phyloP scores from a whole-genome alignment of 2,329 filamentous ascomycete species.

The Capronia americana region DNA sequence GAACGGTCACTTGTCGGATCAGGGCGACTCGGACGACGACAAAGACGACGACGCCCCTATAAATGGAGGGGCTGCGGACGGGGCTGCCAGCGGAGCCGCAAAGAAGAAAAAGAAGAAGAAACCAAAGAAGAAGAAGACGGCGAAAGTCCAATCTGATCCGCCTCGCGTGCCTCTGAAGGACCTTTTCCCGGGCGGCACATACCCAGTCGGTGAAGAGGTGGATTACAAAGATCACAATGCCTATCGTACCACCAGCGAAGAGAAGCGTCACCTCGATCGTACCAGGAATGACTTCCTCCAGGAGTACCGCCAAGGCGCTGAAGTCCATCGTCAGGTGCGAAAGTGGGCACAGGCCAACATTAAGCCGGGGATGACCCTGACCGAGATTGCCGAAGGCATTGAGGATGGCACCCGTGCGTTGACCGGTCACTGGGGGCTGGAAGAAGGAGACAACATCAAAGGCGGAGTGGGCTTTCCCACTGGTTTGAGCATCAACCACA shows the following conservation, averaged over 20 bases:
- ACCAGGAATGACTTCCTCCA: conserved; percentile 78
- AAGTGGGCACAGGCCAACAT: conserved; percentile 82
- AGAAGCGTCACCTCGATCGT: conserved; percentile 82
- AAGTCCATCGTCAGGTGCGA: conserved; percentile 86
- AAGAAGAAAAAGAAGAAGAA: conserved; percentile 87
- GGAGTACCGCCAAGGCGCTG: conserved; percentile 84
- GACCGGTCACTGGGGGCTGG: conserved; percentile 75
- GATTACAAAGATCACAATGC: conserved; percentile 79
- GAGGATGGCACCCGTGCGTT: conserved; percentile 80
- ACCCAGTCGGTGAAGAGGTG: conserved; percentile 78
- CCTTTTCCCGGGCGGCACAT: conserved; percentile 74
- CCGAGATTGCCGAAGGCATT: conserved; percentile 85
- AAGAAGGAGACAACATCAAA: conserved; percentile 77
- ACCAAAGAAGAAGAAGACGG: conserved; percentile 70
- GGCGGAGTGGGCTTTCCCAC: conserved; percentile 88
- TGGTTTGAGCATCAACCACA: conserved; percentile 82
- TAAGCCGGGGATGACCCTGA: conserved; percentile 79
- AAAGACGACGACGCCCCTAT: conserved; percentile 57
- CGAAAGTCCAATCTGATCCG: conserved; percentile 76
- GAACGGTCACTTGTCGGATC: conserved; percentile 55
- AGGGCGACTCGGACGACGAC: conserved; percentile 61
- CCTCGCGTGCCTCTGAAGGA: conserved; percentile 75
- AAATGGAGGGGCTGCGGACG: conserved; percentile 46
- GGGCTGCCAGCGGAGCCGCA: conserved; percentile 55
- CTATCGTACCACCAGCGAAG: conserved; percentile 80